Evolutionary conservation across 495 filamentous ascomycete species (phyloP).

Genomic region (Neurospora intermedia): DNA sequence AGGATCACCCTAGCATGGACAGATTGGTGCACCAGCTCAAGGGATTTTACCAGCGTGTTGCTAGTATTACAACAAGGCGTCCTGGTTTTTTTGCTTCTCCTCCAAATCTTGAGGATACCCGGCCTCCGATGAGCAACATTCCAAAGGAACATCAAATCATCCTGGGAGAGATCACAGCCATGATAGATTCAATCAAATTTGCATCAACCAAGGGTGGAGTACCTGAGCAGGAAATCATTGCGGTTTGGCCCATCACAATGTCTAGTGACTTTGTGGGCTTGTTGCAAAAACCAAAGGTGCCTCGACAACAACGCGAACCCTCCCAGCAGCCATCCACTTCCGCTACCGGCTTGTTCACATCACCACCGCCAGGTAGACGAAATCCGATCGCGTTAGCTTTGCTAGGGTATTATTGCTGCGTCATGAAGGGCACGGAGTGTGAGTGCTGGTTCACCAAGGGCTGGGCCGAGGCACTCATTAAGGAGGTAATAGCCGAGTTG

Average conservation of each 20-base stretch:
- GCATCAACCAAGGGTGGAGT: neutral
- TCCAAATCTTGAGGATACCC: neutral
- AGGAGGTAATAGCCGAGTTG: conserved; percentile 4
- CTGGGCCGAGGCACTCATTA: conserved; percentile 12
- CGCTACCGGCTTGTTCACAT: neutral
- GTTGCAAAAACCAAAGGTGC: neutral
- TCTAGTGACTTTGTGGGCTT: conserved; percentile 10
- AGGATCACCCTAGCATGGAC: neutral
- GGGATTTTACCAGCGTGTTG: neutral
- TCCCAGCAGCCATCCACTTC: neutral
- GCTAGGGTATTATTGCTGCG: conserved; percentile 17
- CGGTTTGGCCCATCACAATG: conserved; percentile 17
- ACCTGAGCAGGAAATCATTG: conserved; percentile 15
- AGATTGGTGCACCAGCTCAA: conserved; percentile 5
- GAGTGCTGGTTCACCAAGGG: conserved; percentile 19
- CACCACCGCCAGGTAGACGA: conserved; percentile 1
- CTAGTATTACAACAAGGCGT: neutral
- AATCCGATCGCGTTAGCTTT: conserved; percentile 16
- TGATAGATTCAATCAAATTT: conserved; percentile 2
- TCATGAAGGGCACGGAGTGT: conserved; percentile 14
- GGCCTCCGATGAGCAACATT: neutral
- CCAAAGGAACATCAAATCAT: conserved; percentile 1
- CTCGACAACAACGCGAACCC: neutral
- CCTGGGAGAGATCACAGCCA: conserved; percentile 3
- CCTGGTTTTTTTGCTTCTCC: neutral